phyloP scores from a whole-genome alignment of 2,329 filamentous ascomycete species.

The Fusarium sp. region DNA sequence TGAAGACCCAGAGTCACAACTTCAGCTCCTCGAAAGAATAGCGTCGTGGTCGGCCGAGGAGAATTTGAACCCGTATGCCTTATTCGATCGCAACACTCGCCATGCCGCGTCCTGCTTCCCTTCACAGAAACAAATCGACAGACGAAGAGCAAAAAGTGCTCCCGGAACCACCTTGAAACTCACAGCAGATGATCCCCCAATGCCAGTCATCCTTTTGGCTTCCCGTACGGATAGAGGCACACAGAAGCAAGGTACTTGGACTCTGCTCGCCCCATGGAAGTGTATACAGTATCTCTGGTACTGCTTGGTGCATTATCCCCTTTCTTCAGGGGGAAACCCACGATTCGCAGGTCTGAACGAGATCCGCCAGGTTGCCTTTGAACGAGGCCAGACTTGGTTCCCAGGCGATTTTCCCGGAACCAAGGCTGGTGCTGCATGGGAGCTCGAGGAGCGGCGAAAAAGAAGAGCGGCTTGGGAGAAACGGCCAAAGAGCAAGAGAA shows the following conservation, averaged over 20 bases:
- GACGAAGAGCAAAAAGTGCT: conserved; percentile 70
- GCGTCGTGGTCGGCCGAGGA: conserved; percentile 74
- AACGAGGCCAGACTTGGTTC: conserved; percentile 82
- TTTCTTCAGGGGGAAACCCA: conserved; percentile 82
- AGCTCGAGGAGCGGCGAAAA: conserved; percentile 71
- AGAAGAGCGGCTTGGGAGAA: conserved; percentile 81
- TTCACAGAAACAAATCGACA: conserved; percentile 83
- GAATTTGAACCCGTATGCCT: conserved; percentile 54
- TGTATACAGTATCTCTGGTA: conserved; percentile 90
- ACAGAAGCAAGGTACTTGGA: conserved; percentile 77
- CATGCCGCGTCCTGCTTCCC: conserved; percentile 72
- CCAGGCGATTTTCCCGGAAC: conserved; percentile 86
- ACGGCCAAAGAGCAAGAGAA: conserved; percentile 82
- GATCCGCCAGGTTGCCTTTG: conserved; percentile 81
- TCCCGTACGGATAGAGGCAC: conserved; percentile 59
- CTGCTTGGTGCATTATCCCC: conserved; percentile 80
- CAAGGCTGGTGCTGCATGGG: conserved; percentile 80
- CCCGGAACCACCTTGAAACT: conserved; percentile 71
- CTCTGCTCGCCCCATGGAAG: conserved; percentile 87
- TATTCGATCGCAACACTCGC: conserved; percentile 77
- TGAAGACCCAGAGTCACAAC: conserved; percentile 49
- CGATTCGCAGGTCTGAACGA: conserved; percentile 85
- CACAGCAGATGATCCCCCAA: conserved; percentile 72
- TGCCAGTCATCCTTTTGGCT: conserved; percentile 78
- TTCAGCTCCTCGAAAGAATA: conserved; percentile 66